Percentiles rank a stretch among this genome's conserved stretches.
These are phyloP conservation scores for Eimeria mitis DNA, from an alignment of 169 alveolate species.

Conservation along the genomic window DNA sequence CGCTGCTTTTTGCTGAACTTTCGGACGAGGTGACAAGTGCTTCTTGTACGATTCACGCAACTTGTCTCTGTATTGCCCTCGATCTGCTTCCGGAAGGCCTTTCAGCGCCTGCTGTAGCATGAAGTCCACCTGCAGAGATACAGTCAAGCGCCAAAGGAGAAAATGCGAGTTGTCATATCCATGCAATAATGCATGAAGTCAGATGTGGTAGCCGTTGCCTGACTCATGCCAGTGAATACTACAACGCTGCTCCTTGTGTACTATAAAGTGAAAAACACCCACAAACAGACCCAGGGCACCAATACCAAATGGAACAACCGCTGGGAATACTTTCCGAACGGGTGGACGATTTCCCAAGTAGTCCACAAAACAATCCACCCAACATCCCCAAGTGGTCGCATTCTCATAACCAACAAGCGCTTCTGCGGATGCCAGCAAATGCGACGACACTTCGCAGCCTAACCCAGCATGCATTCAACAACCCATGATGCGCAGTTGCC, in stretches of 20 bases:
- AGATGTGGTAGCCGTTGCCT: neutral
- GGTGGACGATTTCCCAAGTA: neutral
- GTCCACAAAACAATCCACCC: neutral
- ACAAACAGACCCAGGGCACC: neutral
- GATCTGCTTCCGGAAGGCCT: conserved; percentile 72
- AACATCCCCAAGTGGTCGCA: neutral
- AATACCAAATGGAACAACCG: neutral
- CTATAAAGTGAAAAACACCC: neutral
- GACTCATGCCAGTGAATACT: neutral
- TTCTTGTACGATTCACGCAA: conserved; percentile 74
- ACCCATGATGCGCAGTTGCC: neutral
- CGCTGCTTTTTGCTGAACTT: conserved; percentile 59
- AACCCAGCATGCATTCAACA: neutral
- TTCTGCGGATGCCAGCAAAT: neutral
- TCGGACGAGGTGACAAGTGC: conserved; percentile 64
- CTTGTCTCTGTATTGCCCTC: conserved; percentile 48
- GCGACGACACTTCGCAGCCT: neutral
- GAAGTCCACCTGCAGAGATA: conserved; percentile 52
- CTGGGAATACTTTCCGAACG: too few species aligned
- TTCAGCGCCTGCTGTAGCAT: conserved; percentile 70
- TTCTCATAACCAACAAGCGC: neutral
- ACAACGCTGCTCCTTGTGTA: neutral
- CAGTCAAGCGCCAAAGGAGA: neutral
- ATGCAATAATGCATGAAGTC: neutral
- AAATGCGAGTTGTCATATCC: neutral